Base-by-base conservation (phyloP, 2,329 filamentous ascomycete genomes). In the Sclerotinia borealis region DNA sequence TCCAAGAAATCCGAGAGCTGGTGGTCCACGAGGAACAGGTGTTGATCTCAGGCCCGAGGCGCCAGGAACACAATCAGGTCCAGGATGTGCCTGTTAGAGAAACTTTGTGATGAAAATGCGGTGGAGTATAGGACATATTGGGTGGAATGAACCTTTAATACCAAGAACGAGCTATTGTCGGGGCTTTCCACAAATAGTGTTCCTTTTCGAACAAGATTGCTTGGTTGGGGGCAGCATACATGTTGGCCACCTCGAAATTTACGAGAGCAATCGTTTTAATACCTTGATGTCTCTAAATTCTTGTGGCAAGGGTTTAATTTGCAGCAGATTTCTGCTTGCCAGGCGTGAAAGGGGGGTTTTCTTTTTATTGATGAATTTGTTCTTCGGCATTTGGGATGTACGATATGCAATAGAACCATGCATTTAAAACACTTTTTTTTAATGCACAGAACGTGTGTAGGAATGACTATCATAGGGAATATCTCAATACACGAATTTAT, bases 1-100 rank as follows among this genome's bases (percentile, higher is more conserved):
- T n/a, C 92, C 93, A 67, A 86, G 93, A 75, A 93, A 93, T 76
- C 83, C 93, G 74, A 84, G 93, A 71, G 78, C 84, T 64, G 41
- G 54, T 45, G 84, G 83, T 68, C 81, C 83, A 69, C 70, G 75
- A 63, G 50, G 60, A 37, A 70, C 68, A 34, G 87, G 87, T 60
- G 88, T 91, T 43, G 86, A 90, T 75, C 78, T 91, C 68, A 82
- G 86, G 64, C 71, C 73, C 19, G 75, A 75, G 63, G 79, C 85
- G 61, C 80, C 85, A 68, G 80, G 79, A 63, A 85, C 85, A 63
- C 82, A 86, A 74, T 80, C 80, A 61, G 81, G 81, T 25, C 81
- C 79, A 65, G 79, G 81, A 52, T 90, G 87, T 79, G 84, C 85
- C 73, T 90, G 87, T 76, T 90, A 81, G 78, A 62, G 59, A 52